These are phyloP conservation scores for Aotearoamyces nothofagi DNA, from an alignment of 2,329 filamentous ascomycete genomes.

Conservation along the genomic window DNA sequence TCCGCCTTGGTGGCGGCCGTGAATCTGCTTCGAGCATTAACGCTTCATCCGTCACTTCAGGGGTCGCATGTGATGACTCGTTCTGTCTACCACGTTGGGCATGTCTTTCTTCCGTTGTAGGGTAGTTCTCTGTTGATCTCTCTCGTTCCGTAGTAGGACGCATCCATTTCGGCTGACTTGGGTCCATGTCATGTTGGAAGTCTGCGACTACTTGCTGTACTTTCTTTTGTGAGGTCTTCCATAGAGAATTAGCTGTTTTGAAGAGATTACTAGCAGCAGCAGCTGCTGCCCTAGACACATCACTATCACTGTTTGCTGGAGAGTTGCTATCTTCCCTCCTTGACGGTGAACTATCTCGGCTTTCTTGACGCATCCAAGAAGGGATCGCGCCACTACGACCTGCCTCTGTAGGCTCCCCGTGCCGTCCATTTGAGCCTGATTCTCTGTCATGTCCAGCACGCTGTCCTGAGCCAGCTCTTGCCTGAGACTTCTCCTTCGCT, in stretches of 20 bases:
- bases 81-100: slow-evolving; percentile 9
- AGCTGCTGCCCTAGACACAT: slow-evolving; percentile 67
- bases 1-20: slow-evolving; percentile 31
- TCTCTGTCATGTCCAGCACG: no score
- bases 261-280: slow-evolving; percentile 72
- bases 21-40: slow-evolving; percentile 60
- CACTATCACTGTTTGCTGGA: slow-evolving; percentile 44
- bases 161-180: slow-evolving; percentile 91
- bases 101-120: slow-evolving; percentile 18
- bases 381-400: slow-evolving; percentile 28
- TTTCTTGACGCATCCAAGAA: slow-evolving; percentile 47
- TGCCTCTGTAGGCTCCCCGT: slow-evolving; percentile 11
- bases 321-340: slow-evolving; percentile 37
- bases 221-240: slow-evolving; percentile 89
- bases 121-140: slow-evolving; percentile 21
- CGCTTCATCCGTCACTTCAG: slow-evolving; percentile 52
- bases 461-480: slow-evolving; percentile 17
- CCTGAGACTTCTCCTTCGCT: slow-evolving; percentile 55
- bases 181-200: slow-evolving; percentile 58
- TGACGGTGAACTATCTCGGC: slow-evolving; percentile 27
- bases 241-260: slow-evolving; percentile 88
- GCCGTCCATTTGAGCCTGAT: slow-evolving; percentile 17
- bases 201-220: slow-evolving; percentile 86
- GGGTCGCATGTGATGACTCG: slow-evolving; percentile 2
- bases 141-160: slow-evolving; percentile 38